Evolutionary conservation across 805 yeast genomes (phyloP).

Genomic region (Debaryomyces castellii): DNA sequence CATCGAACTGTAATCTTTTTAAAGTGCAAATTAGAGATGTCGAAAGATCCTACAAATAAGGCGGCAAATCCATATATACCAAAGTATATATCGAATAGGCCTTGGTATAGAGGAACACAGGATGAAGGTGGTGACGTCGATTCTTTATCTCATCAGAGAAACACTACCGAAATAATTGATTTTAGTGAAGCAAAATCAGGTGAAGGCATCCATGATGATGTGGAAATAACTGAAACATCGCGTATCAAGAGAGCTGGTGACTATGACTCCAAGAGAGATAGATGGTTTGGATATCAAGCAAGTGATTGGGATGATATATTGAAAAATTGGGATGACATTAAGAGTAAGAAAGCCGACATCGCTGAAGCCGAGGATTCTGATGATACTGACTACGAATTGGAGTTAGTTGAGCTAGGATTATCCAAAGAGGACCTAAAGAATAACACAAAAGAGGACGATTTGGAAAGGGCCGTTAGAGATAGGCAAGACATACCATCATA

Average conservation of each 20-base stretch:
- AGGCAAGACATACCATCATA: conserved; percentile 72
- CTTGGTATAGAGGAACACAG: conserved; percentile 45
- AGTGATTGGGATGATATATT: conserved; percentile 58
- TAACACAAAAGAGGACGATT: conserved; percentile 28
- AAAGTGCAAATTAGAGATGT: conserved; percentile 3
- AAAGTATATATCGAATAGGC: conserved; percentile 35
- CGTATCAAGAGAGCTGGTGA: conserved; percentile 28
- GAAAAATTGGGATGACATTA: conserved; percentile 44
- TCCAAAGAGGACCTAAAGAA: conserved; percentile 20
- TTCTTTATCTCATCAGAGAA: conserved; percentile 53
- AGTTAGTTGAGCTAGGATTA: conserved; percentile 36
- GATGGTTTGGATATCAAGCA: conserved; percentile 79
- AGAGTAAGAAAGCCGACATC: conserved; percentile 11
- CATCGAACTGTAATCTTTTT: neutral
- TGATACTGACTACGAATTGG: conserved; percentile 42
- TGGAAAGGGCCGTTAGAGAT: conserved; percentile 54
- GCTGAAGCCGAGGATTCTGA: conserved; percentile 16
- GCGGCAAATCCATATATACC: conserved; percentile 34
- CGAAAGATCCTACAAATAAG: conserved; percentile 9
- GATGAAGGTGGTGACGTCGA: conserved; percentile 34
- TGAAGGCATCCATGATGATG: conserved; percentile 52
- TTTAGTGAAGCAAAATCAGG: conserved; percentile 57
- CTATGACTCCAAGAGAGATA: conserved; percentile 73
- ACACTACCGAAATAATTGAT: conserved; percentile 35
- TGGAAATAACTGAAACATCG: conserved; percentile 17